Conservation (phyloP, 2,329 filamentous ascomycete species). For the Zalaria obscura region DNA sequence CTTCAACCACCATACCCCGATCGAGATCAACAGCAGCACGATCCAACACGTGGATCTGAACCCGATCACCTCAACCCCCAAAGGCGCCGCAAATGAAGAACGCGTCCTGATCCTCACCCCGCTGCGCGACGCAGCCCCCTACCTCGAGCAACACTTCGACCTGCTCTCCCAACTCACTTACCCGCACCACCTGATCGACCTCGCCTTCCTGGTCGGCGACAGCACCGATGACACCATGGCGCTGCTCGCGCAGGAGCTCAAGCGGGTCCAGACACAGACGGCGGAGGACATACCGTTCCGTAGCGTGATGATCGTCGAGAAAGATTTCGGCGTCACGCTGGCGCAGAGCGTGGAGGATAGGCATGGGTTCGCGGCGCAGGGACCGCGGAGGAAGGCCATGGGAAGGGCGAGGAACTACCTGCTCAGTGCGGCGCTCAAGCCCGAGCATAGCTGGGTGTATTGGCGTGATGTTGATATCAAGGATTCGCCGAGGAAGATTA, state of each 20-base stretch:
- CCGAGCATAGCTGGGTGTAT: conserved; percentile 96
- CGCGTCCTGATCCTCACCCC: conserved; percentile 85
- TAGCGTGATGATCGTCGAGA: conserved; percentile 74
- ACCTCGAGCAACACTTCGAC: conserved; percentile 84
- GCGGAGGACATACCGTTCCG: conserved; percentile 68
- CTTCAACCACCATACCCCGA: conserved; percentile 86
- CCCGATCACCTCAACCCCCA: conserved; percentile 61
- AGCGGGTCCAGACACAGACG: conserved; percentile 69
- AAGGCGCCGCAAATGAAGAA: conserved; percentile 70
- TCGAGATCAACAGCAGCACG: conserved; percentile 67
- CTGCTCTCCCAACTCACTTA: conserved; percentile 81
- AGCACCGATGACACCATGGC: conserved; percentile 82
- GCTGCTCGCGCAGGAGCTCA: conserved; percentile 70
- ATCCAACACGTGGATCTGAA: conserved; percentile 80
- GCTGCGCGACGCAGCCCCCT: conserved; percentile 72
- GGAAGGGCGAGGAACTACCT: conserved; percentile 86
- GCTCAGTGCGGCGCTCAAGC: conserved; percentile 67
- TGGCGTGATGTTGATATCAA: conserved; percentile 97
- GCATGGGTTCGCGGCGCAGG: conserved; percentile 78
- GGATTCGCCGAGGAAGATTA: conserved; percentile 71
- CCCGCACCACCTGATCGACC: conserved; percentile 86
- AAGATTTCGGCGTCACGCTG: conserved; percentile 70
- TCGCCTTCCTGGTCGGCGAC: conserved; percentile 89
- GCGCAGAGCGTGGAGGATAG: conserved; percentile 69
- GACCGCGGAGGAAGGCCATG: conserved; percentile 78